These are phyloP conservation scores for Leishmania major DNA, from an alignment of 208 protist species.

Conservation along the genomic window DNA sequence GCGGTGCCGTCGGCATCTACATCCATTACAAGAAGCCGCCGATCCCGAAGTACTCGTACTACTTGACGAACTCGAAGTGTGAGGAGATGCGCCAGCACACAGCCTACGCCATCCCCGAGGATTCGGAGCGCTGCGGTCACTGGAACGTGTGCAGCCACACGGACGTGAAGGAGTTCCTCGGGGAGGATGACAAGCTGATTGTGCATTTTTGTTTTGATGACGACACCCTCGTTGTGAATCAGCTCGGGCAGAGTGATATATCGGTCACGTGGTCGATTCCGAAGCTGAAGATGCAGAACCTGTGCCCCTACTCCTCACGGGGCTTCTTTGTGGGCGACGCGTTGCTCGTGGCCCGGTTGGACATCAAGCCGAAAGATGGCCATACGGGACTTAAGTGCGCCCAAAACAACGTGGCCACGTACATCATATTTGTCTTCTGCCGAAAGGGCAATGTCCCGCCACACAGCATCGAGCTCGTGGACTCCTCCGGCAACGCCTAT, in stretches of 20 bases:
- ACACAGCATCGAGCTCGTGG: conserved; percentile 75
- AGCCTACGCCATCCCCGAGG: conserved; percentile 76
- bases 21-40: conserved; percentile 84
- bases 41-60: conserved; percentile 93
- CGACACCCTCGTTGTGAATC: conserved; percentile 52
- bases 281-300: conserved; percentile 54
- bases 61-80: conserved; percentile 65
- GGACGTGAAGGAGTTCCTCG: conserved; percentile 62
- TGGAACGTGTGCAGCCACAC: conserved; percentile 74
- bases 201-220: conserved; percentile 81
- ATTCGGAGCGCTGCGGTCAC: conserved; percentile 87
- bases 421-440: conserved; percentile 82
- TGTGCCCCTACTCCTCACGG: conserved; percentile 75
- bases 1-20: conserved; percentile 77
- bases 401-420: conserved; percentile 40
- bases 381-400: conserved; percentile 39
- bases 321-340: conserved; percentile 60
- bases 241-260: conserved; percentile 30
- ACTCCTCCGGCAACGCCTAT: conserved; percentile 42
- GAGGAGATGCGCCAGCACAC: conserved; percentile 87
- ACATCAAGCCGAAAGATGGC: conserved; percentile 47
- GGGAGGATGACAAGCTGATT: conserved; percentile 52
- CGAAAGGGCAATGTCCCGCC: conserved; percentile 64
- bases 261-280: conserved; percentile 73
- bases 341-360: conserved; percentile 53